Evolutionary conservation across 2,329 filamentous ascomycete genomes (phyloP).

Genomic region (Colletotrichum karsti): DNA sequence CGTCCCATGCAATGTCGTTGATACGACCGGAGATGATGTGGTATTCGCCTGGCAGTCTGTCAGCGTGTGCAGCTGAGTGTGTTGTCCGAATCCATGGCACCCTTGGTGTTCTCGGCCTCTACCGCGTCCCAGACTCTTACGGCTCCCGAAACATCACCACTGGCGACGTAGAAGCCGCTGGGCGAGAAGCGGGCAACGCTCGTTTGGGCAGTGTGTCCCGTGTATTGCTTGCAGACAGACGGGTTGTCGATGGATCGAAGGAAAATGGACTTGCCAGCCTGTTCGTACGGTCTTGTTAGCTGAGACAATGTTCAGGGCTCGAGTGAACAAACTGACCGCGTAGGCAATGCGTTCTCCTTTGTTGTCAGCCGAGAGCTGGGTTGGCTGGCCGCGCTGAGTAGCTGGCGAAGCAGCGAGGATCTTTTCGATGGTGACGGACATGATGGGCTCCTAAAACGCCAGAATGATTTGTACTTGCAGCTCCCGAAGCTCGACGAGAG

Average conservation of each 20-base stretch:
- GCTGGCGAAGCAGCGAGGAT: conserved; percentile 88
- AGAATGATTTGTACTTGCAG: not conserved
- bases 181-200: conserved; percentile 95
- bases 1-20: conserved; percentile 97
- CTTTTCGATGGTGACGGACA: conserved; percentile 67
- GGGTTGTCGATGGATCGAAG: conserved; percentile 94
- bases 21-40: conserved; percentile 93
- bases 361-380: conserved; percentile 84
- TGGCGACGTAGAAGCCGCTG: conserved; percentile 93
- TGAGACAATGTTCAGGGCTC: not conserved
- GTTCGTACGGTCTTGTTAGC: conserved; percentile 2
- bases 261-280: conserved; percentile 98
- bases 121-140: conserved; percentile 95
- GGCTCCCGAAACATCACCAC: conserved; percentile 84
- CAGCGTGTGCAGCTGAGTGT: not conserved
- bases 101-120: conserved; percentile 85
- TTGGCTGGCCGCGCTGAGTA: conserved; percentile 80
- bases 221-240: conserved; percentile 87
- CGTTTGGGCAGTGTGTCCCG: conserved; percentile 85
- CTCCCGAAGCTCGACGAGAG: not conserved
- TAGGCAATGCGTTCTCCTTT: conserved; percentile 95
- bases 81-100: conserved; percentile 35
- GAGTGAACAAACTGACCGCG: conserved; percentile 67
- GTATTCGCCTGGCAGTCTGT: conserved; percentile 73
- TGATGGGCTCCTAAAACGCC: conserved; percentile 30